Conservation (phyloP, 305 asterid species). For the Fraxinus baroniana region DNA sequence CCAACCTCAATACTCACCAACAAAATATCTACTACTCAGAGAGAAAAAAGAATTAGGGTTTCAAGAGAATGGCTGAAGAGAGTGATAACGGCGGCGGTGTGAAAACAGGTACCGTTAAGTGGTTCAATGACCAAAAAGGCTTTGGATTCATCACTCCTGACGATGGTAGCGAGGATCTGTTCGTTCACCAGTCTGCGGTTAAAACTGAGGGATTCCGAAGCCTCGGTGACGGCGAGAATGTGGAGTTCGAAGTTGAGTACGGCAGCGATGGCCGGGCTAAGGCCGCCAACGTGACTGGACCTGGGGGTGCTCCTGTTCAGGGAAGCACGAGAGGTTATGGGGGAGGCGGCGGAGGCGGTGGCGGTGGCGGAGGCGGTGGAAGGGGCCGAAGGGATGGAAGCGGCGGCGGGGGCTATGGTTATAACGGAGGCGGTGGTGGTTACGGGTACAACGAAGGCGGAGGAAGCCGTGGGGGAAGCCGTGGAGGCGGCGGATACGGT, state of each 20-base stretch:
- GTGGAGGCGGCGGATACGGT: constrained; percentile 34
- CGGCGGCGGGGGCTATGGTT: constrained; percentile 29
- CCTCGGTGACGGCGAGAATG: constrained; percentile 56
- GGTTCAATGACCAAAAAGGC: constrained; percentile 62
- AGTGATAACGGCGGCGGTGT: constrained; percentile 10
- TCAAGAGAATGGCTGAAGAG: constrained; percentile 25
- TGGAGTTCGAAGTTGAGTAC: constrained; percentile 48
- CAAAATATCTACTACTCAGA: neutral
- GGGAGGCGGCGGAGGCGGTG: constrained; percentile 29
- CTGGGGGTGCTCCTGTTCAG: constrained; percentile 63
- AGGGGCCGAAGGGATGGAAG: constrained; percentile 25
- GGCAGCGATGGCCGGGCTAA: constrained; percentile 71
- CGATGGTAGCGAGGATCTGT: constrained; percentile 58
- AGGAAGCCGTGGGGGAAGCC: constrained; percentile 28
- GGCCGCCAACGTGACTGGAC: constrained; percentile 64
- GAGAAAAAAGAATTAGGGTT: constrained; percentile 4
- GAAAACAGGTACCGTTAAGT: constrained; percentile 48
- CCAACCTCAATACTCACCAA: neutral
- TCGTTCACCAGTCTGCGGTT: constrained; percentile 59
- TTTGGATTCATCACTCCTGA: constrained; percentile 64
- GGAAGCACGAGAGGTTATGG: constrained; percentile 55
- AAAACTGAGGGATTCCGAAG: constrained; percentile 51
- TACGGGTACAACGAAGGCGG: constrained; percentile 32
- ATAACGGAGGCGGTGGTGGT: constrained; percentile 19
- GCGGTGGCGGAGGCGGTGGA: constrained; percentile 18